Conservation (phyloP, 495 filamentous ascomycete species). For the Filosporella fistucella region DNA sequence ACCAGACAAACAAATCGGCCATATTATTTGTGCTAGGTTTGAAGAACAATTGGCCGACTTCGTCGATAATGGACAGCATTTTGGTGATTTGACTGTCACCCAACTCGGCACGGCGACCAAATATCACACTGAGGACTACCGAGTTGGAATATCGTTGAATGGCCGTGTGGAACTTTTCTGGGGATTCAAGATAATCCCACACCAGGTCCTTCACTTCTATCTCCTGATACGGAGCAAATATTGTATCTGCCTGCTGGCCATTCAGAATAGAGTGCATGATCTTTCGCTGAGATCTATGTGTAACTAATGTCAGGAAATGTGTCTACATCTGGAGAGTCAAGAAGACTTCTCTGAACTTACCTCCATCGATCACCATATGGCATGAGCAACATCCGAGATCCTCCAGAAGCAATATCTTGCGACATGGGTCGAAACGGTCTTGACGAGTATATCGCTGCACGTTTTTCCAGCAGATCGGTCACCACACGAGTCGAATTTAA, state of each 20-base stretch:
- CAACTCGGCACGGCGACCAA: conserved; percentile 7
- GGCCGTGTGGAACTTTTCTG: conserved; percentile 31
- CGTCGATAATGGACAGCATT: conserved; percentile 12
- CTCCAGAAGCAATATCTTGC: conserved; percentile 24
- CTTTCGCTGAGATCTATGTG: conserved; percentile 19
- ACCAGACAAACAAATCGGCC: conserved; percentile 34
- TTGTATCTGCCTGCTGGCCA: conserved; percentile 26
- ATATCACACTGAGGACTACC: conserved; percentile 32
- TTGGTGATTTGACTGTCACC: conserved; percentile 7
- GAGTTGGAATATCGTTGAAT: conserved; percentile 39
- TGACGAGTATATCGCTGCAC: conserved; percentile 25
- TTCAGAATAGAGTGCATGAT: conserved; percentile 41
- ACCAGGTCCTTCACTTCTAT: conserved; percentile 35
- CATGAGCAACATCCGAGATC: conserved; percentile 24
- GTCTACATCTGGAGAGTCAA: no score
- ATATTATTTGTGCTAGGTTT: conserved; percentile 18
- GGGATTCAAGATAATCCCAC: conserved; percentile 28
- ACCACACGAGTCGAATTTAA: conserved; percentile 32
- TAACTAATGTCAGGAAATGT: no score
- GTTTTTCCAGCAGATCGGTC: conserved; percentile 27
- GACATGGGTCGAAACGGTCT: conserved; percentile 26
- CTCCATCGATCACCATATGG: conserved; percentile 25
- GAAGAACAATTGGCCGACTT: background rate
- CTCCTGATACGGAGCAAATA: conserved; percentile 34
- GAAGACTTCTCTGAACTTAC: no score